Evolutionary conservation across 169 alveolate genomes (phyloP), one percentile per base, ranked within the genome.

Genomic region (Plasmodium fragile): DNA sequence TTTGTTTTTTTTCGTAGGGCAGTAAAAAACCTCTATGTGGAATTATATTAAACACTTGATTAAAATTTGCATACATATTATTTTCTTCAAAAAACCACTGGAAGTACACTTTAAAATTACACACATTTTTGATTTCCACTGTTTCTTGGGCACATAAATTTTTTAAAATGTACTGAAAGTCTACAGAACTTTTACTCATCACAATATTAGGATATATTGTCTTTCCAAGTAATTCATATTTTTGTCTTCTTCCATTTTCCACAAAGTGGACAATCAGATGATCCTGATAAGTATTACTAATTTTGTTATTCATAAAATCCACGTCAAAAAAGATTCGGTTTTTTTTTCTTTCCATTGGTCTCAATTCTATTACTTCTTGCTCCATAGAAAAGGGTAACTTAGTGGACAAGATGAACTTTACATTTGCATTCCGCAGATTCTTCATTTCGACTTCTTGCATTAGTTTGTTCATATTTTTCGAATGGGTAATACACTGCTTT

Each of bases 31-130:
- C 93, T 52, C 59, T 73, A 55, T 39, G 78, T 0, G 93, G 93
- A 55, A 7, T 72, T 59, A 85, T 69, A 41, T 52, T 53, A 85
- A 85, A 85, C 52, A 55, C 93, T 34, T 85, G 70, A 22, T 49
- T 85, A 85, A 85, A 85, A 32, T 77, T 55, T 77, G 36, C 45
- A 43, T 85, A 73, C 32, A 75, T 32, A 85, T 52, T 16, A 77
- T 85, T 85, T 18, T 85, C 93, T 75, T 85, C 93, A 85, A 85
- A 85, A 75, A 73, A 85, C 93, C 93, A 85, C 65, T 85, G 78
- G 79, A 85, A 85, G 69, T 85, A 85, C 34, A 85, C 79, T 43
- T 85, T 85, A 73, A 73, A 85, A 85, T 85, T 52, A 18, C 93
- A 85, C 32, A 85, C 85, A 73, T 85, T 85, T 36, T 73, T 85